phyloP scores from a whole-genome alignment of 2,329 filamentous ascomycete species.

The Saccharata proteae region DNA sequence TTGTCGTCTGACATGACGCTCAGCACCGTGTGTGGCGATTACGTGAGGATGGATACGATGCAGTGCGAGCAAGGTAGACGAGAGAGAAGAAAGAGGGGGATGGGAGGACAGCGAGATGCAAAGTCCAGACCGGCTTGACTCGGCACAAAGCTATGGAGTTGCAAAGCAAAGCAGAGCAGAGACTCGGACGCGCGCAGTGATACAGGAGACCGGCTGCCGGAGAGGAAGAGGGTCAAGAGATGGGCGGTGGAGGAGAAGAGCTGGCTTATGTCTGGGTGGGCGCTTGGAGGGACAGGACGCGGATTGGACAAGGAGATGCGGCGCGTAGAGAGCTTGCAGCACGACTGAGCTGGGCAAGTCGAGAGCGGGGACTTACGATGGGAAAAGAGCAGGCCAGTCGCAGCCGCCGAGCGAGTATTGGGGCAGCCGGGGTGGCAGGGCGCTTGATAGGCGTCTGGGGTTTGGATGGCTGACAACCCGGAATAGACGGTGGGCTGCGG shows the following conservation, averaged over 20 bases:
- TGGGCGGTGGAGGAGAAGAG: constrained; percentile 21
- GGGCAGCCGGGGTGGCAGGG: no score
- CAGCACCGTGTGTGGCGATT: constrained; percentile 16
- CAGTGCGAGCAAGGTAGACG: constrained; percentile 18
- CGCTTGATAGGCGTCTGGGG: no score
- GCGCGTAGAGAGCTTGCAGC: constrained; percentile 5
- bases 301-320: constrained; percentile 2
- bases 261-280: constrained; percentile 27
- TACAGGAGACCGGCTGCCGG: constrained; percentile 28
- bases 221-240: constrained; percentile 17
- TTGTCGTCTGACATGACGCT: constrained; percentile 34
- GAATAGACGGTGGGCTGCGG: no score
- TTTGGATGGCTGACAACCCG: no score
- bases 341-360: background rate
- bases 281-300: constrained; percentile 19
- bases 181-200: constrained; percentile 26
- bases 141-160: constrained; percentile 3
- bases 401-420: no score
- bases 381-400: no score
- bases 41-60: no score
- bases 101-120: constrained; percentile 10
- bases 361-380: constrained; percentile 8
- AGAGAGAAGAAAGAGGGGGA: constrained; percentile 4
- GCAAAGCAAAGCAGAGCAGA: constrained; percentile 11
- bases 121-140: constrained; percentile 7